Conservation (phyloP, 1,284 basidiomycete species). For the Ceratobasidium sp. region DNA sequence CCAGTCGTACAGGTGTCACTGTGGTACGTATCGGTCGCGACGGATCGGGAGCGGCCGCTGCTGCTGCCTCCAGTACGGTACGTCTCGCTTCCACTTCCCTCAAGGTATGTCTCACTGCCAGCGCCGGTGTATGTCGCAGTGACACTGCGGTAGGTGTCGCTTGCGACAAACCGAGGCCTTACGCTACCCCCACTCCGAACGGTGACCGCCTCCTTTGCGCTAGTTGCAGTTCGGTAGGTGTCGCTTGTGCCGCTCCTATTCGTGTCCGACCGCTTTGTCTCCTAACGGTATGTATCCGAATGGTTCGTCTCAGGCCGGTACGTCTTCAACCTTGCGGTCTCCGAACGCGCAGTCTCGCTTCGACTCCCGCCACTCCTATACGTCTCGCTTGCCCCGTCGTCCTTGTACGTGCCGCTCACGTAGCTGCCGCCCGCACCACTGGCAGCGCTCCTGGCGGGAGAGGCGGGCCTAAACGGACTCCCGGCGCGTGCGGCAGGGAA, state of each 20-base stretch:
- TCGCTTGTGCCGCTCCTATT: slow-evolving; percentile 23
- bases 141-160: slow-evolving; percentile 27
- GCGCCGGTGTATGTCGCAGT: slow-evolving; percentile 10
- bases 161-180: neutral
- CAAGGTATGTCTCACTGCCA: slow-evolving; percentile 1
- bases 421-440: slow-evolving; percentile 22
- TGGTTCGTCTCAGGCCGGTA: slow-evolving; percentile 1
- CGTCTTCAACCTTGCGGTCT: slow-evolving; percentile 2
- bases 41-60: slow-evolving; percentile 20
- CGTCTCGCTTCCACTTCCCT: neutral
- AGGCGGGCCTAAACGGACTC: slow-evolving; percentile 25
- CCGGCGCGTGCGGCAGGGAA: slow-evolving; percentile 25
- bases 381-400: slow-evolving; percentile 16
- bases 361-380: slow-evolving; percentile 6
- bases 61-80: slow-evolving; percentile 17
- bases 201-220: slow-evolving; percentile 23
- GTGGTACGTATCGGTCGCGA: slow-evolving; percentile 7
- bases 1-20: slow-evolving; percentile 17
- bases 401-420: slow-evolving; percentile 8
- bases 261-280: slow-evolving; percentile 8
- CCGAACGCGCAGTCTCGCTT: neutral
- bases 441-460: slow-evolving; percentile 16
- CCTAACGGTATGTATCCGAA: slow-evolving; percentile 12
- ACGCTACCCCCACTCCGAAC: slow-evolving; percentile 19
- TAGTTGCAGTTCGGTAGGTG: slow-evolving; percentile 11